Percentiles rank a stretch among this genome's conserved stretches.
These are phyloP conservation scores for Coemansia sp. DNA, from an alignment of 192 early-diverging fungal species.

Conservation along the genomic window DNA sequence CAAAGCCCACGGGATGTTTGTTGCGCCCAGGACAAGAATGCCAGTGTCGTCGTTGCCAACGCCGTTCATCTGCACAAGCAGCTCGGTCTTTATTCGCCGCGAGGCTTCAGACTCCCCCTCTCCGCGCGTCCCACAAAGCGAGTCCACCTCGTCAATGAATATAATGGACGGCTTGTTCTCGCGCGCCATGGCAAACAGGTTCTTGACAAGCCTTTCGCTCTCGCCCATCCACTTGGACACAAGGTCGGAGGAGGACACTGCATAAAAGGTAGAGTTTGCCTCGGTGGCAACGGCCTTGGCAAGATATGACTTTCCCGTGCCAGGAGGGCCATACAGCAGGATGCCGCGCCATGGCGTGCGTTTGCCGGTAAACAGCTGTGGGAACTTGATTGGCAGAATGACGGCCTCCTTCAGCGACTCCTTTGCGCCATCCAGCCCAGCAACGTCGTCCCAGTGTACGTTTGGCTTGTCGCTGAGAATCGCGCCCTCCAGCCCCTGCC, in stretches of 20 bases:
- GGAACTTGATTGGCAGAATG: conserved; percentile 96
- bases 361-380: conserved; percentile 93
- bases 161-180: conserved; percentile 94
- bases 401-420: conserved; percentile 98
- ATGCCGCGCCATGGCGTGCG: conserved; percentile 97
- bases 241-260: conserved; percentile 95
- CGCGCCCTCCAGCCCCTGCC: conserved; percentile 67
- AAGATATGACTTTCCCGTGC: conserved; percentile 96
- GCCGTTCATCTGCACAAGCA: conserved; percentile 98
- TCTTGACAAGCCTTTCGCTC: conserved; percentile 91
- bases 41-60: conserved; percentile 94
- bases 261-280: conserved; percentile 94
- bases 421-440: conserved; percentile 93
- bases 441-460: conserved; percentile 96
- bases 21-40: conserved; percentile 94
- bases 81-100: conserved; percentile 95
- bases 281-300: conserved; percentile 99
- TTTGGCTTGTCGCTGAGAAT: conserved; percentile 97
- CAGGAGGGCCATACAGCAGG: conserved; percentile 94
- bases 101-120: conserved; percentile 97
- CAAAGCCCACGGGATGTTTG: conserved; percentile 96
- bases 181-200: conserved; percentile 91
- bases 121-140: conserved; percentile 90
- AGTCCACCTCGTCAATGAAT: conserved; percentile 99
- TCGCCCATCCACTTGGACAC: conserved; percentile 99